Evolutionary conservation across 1,139 yeast genomes (phyloP), one percentile per base, ranked within the genome.

Genomic region (Pichia sp.): DNA sequence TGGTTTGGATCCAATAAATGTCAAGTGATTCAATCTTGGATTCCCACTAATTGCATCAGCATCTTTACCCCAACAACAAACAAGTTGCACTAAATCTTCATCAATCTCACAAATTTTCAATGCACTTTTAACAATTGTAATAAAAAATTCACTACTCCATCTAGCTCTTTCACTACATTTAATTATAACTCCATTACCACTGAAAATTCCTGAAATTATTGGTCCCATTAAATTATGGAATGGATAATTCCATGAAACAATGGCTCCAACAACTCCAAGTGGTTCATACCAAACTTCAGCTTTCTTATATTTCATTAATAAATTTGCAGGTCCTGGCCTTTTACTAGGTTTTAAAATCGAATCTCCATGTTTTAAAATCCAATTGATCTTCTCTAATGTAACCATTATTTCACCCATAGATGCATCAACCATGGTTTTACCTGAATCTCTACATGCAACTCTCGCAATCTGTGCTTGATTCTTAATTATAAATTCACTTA

Each of bases 171-270:
- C 98, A 4, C 96, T 84, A 62, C 98, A 89, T 60, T 91, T 91
- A 40, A 91, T 79, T 5, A 91, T 79, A 41, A 88, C 79, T 11
- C 91, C 89, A 59, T 91, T 89, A 7, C 98, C 98, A 5, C 95
- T 77, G 58, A 88, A 85, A 22, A 91, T 63, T 1, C 93, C 76
- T 2, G 96, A 94, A 45, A 89, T 79, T 1, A 89, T 69, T 1
- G 98, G 98, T 2, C 96, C 96, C 73, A 91, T 67, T 41, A 89
- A 66, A 60, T 91, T 91, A 59, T 91, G 97, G 62, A 82, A 81
- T 1, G 98, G 97, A 58, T 91, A 91, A 58, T 91, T 91, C 98
- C 98, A 91, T 4, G 96, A 85, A 2, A 91, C 86, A 50, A 91
- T 69, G 0, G 97, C 95, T 4, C 94, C 74, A 17, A 91, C 93